Conservation (phyloP, 1,284 basidiomycete genomes). For the Pascua sp. region DNA sequence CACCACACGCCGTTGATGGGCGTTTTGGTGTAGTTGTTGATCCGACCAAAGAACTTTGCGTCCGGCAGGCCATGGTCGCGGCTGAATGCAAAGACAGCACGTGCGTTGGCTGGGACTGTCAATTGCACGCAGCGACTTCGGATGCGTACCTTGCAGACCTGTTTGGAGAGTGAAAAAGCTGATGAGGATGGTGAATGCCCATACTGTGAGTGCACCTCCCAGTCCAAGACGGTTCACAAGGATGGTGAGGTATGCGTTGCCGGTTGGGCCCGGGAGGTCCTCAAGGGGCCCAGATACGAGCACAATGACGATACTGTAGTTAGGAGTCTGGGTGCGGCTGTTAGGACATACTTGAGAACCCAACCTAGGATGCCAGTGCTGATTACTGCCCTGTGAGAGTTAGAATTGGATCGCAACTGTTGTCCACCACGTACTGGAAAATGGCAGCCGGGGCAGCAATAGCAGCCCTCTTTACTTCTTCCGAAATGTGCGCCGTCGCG, state of each 20-base stretch:
- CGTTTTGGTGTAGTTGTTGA: conserved; percentile 64
- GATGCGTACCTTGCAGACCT: conserved; percentile 57
- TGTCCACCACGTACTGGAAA: conserved; percentile 41
- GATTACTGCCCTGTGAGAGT: conserved; percentile 64
- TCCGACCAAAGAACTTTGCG: conserved; percentile 68
- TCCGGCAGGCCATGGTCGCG: conserved; percentile 67
- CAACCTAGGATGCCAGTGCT: conserved; percentile 80
- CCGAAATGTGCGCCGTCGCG: conserved; percentile 76
- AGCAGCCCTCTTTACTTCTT: conserved; percentile 84
- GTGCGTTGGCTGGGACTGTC: conserved; percentile 60
- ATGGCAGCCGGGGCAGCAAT: conserved; percentile 81
- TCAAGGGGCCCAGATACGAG: conserved; percentile 67
- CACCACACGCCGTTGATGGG: conserved; percentile 81
- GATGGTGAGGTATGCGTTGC: conserved; percentile 70
- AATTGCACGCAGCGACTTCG: too few species aligned
- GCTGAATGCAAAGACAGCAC: conserved; percentile 78
- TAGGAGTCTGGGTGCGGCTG: not conserved
- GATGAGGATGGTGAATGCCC: conserved; percentile 59
- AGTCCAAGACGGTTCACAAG: conserved; percentile 70
- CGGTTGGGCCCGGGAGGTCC: conserved; percentile 58
- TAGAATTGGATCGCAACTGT: too few species aligned
- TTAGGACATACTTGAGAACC: conserved; percentile 60
- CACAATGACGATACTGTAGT: conserved; percentile 54
- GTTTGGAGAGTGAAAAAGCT: conserved; percentile 78
- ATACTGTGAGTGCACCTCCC: conserved; percentile 66